Conservation (phyloP, 2,329 filamentous ascomycete species). For the Scorias spongiosa region DNA sequence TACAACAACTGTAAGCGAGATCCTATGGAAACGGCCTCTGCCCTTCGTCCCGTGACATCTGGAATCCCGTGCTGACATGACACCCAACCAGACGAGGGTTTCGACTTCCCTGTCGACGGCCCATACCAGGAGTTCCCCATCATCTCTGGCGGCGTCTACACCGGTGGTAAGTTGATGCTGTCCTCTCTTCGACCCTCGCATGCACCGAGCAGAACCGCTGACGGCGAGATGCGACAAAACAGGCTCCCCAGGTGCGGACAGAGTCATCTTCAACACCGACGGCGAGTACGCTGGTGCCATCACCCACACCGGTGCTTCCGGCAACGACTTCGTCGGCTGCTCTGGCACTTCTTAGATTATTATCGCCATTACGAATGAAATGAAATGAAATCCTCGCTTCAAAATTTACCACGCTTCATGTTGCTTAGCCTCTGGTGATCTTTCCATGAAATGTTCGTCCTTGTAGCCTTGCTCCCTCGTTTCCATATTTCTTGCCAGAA, state of each 20-base stretch:
- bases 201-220: not conserved
- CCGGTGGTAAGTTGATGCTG: constrained; percentile 32
- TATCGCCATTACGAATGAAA: not conserved
- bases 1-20: constrained; percentile 11
- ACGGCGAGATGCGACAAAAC: not conserved
- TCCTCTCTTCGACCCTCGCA: constrained; percentile 3
- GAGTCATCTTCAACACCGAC: constrained; percentile 45
- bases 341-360: constrained; percentile 20
- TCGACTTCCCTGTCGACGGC: constrained; percentile 40
- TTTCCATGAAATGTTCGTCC: too few relatives aligned
- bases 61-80: constrained; percentile 2
- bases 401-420: too few relatives aligned
- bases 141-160: constrained; percentile 33
- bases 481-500: too few relatives aligned
- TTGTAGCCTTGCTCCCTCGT: too few relatives aligned
- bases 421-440: too few relatives aligned
- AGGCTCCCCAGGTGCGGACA: constrained; percentile 50
- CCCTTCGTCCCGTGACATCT: not conserved
- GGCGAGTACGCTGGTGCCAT: constrained; percentile 48
- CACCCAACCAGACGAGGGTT: constrained; percentile 37
- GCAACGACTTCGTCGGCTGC: constrained; percentile 55
- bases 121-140: constrained; percentile 53
- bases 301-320: constrained; percentile 54
- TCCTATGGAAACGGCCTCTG: constrained; percentile 3
- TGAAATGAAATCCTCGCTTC: not conserved